Conservation (phyloP, 192 early-diverging fungal genomes). For the Backusella morwellensis region DNA sequence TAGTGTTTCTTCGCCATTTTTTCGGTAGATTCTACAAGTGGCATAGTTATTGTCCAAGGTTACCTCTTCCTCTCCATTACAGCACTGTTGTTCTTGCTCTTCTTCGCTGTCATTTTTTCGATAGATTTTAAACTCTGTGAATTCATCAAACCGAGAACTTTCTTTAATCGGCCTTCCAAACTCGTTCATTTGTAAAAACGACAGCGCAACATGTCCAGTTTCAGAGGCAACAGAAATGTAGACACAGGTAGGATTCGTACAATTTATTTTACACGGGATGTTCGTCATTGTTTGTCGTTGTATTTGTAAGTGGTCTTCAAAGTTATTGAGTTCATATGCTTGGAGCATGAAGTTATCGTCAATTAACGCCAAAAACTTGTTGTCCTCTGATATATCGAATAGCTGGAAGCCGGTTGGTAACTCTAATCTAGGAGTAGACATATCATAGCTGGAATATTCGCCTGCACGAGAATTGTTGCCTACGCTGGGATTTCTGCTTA, state of each 20-base stretch:
- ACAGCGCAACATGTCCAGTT: background rate
- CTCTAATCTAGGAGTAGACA: background rate
- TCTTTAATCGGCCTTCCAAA: background rate
- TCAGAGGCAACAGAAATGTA: background rate
- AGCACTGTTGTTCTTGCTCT: background rate
- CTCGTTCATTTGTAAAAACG: background rate
- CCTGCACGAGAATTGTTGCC: no score
- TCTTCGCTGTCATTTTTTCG: background rate
- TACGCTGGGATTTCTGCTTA: no score
- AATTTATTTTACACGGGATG: background rate
- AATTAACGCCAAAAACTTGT: background rate
- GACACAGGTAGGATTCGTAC: background rate
- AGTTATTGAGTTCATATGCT: background rate
- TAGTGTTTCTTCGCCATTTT: background rate
- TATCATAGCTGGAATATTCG: no score
- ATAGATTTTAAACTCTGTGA: background rate
- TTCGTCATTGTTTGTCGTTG: background rate
- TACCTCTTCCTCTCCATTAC: background rate
- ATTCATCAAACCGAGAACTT: background rate
- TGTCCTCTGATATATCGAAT: background rate
- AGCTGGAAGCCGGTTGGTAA: background rate
- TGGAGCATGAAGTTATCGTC: background rate
- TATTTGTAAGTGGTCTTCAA: no score
- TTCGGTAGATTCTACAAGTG: background rate
- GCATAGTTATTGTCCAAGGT: background rate